Evolutionary conservation across 441 rosid species (phyloP), one percentile per base, ranked within the genome.

Genomic region (Syzygium malaccense): DNA sequence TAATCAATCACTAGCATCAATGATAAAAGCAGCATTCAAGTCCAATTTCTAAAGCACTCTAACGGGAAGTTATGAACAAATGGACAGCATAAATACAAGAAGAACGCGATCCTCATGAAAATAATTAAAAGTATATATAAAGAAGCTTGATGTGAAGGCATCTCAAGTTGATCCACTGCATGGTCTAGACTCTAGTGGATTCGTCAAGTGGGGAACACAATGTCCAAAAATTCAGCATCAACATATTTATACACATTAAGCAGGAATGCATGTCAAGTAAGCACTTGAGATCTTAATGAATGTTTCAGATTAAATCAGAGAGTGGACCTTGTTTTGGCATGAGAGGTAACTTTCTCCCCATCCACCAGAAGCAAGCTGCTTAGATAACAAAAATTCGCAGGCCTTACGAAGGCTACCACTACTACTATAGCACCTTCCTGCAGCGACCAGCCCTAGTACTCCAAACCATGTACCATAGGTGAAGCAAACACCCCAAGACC

Each of bases 401-500:
- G 97, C 99, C 87, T 86, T 95, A 89, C 91, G 90, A 8, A 96
- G 88, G 56, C 89, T 86, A 9, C 14, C 89, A 89, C 94, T 94
- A 92, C 91, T 95, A 86, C 89, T 87, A 89, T 91, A 93, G 91
- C 90, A 94, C 91, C 91, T 96, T 87, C 99, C 98, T 14, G 92
- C 97, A 89, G 97, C 98, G 83, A 94, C 95, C 90, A 97, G 92
- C 54, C 97, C 98, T 88, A 92, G 94, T 88, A 97, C 92, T 84
- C 98, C 99, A 90, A 96, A 97, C 99, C 98, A 96, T 20, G 93
- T 94, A 86, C 93, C 99, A 75, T 97, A 96, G 41, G 98, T 97
- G 94, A 95, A 97, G 95, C 99, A 96, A 88, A 97, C 98, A 86
- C 91, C 99, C 99, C 98, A 97, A 64, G 99, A 96, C 55, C 99